Evolutionary conservation across 208 protist species (phyloP), one percentile per base, ranked within the genome.

Genomic region (Trypanosomatidae sp.): DNA sequence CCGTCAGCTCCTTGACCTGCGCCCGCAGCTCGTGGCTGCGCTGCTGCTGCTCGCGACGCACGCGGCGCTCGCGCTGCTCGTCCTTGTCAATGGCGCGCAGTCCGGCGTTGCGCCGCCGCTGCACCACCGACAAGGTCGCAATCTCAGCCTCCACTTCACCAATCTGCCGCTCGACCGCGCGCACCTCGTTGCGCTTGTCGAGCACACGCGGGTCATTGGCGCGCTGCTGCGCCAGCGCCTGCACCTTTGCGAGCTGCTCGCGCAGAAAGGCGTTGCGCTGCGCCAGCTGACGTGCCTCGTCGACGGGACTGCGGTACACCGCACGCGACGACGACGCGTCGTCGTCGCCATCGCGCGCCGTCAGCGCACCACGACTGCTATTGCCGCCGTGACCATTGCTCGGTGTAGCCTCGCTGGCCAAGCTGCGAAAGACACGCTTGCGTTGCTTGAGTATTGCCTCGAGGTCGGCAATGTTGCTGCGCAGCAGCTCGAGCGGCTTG

Each of bases 161-260:
- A 4, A 83, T 69, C 28, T 87, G 53, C 43, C 62, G 58, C 30
- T 55, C 40, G n/a, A 76, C 64, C 18, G 62, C 63, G 20, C 43
- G 59, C 16, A 83, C 53, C 37, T 75, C 64, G 39, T 92, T 92
- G 7, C 53, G 56, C 40, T 79, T 69, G 35, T 84, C 73, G 15
- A 71, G 32, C 25, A 88, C 71, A 8, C 65, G 67, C 8, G 78
- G 70, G 33, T 79, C 62, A 19, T 48, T 60, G 4, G 56, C 42
- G 24, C 66, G 56, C 38, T 55, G 35, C 23, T 61, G 37, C 43
- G 72, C 71, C 11, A 47, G 38, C 4, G 43, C 53, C 24, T 43
- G 28, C 3, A 72, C 13, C 16, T 23, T 39, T n/a, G 56, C 56
- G 2, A 92, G 44, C 24, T 61, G 43, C 16, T 50, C 28, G 5